Evolutionary conservation across 345 rosid species (phyloP), one percentile per base, ranked within the genome.

Genomic region (Kandelia obovata): DNA sequence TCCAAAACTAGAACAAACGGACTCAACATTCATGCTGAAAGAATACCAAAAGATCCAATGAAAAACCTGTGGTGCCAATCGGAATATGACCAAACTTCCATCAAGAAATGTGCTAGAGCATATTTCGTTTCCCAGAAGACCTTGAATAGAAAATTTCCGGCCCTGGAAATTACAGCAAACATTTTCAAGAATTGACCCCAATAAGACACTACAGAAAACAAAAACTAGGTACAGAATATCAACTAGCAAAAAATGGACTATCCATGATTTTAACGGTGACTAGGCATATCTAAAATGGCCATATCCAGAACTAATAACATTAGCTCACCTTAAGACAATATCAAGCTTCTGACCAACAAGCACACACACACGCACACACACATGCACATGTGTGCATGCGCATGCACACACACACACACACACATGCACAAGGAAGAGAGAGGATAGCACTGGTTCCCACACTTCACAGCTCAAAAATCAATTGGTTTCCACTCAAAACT

Each of bases 41-140:
- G 28, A 19, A 53, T 53, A 53, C 15, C 26, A 53, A 53, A 53
- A 53, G 58, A 21, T 2, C 10, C 11, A 2, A 10, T 21, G 26
- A 65, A 43, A 20, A 70, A 91, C 98, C 94, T 93, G 98, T 26
- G 96, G 98, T 5, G 98, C 98, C 86, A 94, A 79, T 62, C 97
- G 78, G 69, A 91, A 91, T 80, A 91, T 89, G 78, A 94, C 91
- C 81, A 94, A 62, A 75, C 84, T 71, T 76, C 97, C 97, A 80
- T 89, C 86, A 71, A 82, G 23, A 65, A 91, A 91, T 37, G 81
- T 59, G 61, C 75, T 68, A 31, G 90, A 82, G 78, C 74, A 8
- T 69, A 82, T 70, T 67, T 78, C 82, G n/a, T 78, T 80, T 76
- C 97, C 98, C 69, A 94, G 71, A 61, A 94, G 96, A 20, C 98